These are phyloP conservation scores for Tagetes patula DNA, from an alignment of 129 eudicot species.

Conservation along the genomic window DNA sequence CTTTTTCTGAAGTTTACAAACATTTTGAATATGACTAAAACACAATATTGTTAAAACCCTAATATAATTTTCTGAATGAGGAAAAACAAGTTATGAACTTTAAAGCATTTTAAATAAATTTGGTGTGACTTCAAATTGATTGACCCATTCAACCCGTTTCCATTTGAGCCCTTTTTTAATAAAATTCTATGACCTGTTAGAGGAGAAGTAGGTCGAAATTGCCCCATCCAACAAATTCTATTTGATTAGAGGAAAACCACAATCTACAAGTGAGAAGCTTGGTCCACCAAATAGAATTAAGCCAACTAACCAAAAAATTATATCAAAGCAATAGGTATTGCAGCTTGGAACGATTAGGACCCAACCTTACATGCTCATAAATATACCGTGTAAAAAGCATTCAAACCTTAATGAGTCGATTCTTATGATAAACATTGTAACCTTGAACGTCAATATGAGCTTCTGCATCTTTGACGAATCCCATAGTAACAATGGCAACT, in stretches of 20 bases:
- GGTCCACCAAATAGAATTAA: neutral
- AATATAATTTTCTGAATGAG: neutral
- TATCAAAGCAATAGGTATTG: neutral
- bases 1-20: neutral
- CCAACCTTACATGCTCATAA: neutral
- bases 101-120: neutral
- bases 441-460: slow-evolving; percentile 98
- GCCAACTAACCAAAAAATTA: neutral
- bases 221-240: neutral
- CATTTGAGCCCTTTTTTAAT: neutral
- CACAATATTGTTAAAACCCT: neutral
- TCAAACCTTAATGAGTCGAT: slow-evolving; percentile 89
- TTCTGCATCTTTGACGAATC: slow-evolving; percentile 96
- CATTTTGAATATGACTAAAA: neutral
- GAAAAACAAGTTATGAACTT: neutral
- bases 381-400: neutral
- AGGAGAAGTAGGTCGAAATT: neutral
- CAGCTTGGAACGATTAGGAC: neutral
- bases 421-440: slow-evolving; percentile 94
- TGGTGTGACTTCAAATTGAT: neutral
- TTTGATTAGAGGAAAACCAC: slow-evolving; percentile 1
- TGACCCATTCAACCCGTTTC: neutral
- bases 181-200: neutral
- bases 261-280: neutral
- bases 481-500: slow-evolving; percentile 90